phyloP scores from a whole-genome alignment of 176 grass and related monocot genomes.

The Aegilops longissima region DNA sequence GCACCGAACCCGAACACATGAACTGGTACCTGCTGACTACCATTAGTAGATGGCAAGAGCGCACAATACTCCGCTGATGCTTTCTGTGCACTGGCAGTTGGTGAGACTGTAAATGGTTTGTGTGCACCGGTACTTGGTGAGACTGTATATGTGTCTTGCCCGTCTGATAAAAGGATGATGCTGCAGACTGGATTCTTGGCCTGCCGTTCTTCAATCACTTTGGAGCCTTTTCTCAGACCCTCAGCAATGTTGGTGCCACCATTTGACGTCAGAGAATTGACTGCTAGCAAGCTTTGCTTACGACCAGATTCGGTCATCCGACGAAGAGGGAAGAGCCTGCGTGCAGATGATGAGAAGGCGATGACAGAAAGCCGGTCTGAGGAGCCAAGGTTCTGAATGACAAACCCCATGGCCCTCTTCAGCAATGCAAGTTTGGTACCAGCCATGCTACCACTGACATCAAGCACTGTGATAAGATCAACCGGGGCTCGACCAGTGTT shows the following conservation, averaged over 20 bases:
- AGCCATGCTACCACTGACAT: conserved; percentile 95
- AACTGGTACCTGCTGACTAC: conserved; percentile 58
- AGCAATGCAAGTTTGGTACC: conserved; percentile 90
- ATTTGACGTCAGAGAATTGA: conserved; percentile 72
- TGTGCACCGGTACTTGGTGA: conserved; percentile 55
- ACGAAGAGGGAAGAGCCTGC: conserved; percentile 76
- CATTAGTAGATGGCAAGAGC: conserved; percentile 61
- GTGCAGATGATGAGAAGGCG: conserved; percentile 84
- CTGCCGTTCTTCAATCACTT: conserved; percentile 79
- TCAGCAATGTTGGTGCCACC: conserved; percentile 91
- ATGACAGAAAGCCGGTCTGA: conserved; percentile 80
- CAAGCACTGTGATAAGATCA: conserved; percentile 93
- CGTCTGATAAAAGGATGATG: conserved; percentile 91
- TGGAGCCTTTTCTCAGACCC: conserved; percentile 90
- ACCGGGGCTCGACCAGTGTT: conserved; percentile 57
- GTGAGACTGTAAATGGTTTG: conserved; percentile 3
- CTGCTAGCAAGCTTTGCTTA: conserved; percentile 69
- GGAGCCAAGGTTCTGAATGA: conserved; percentile 90
- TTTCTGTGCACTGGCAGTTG: conserved; percentile 11
- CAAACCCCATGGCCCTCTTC: conserved; percentile 97
- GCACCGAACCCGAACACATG: conserved; percentile 89
- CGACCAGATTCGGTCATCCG: conserved; percentile 80
- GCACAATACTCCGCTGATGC: conserved; percentile 54
- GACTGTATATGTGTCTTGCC: conserved; percentile 81
- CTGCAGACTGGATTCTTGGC: conserved; percentile 94